phyloP scores from a whole-genome alignment of 2,329 filamentous ascomycete genomes.

The Camillea tinctor region DNA sequence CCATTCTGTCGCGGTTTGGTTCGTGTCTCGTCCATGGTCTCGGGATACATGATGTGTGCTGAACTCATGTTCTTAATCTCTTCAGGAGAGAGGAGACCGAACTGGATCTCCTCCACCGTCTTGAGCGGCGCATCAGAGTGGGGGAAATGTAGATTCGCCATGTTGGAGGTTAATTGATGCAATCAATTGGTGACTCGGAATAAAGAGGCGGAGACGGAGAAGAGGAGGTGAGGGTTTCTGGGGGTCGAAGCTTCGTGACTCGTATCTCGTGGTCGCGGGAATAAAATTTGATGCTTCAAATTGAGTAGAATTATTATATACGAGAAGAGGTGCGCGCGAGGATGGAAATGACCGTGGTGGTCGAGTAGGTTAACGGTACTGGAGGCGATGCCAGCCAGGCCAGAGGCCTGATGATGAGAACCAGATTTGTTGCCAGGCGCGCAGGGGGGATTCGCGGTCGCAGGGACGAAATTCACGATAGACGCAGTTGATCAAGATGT shows the following conservation, averaged over 20 bases:
- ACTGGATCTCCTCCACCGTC: slow-evolving; percentile 98
- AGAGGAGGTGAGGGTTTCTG: slow-evolving; percentile 13
- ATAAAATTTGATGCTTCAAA: slow-evolving; percentile 8
- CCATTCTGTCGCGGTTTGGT: slow-evolving; percentile 87
- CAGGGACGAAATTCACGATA: slow-evolving; percentile 35
- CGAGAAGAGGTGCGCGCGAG: slow-evolving; percentile 17
- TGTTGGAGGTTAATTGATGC: slow-evolving; percentile 48
- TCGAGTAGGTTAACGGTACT: slow-evolving; percentile 40
- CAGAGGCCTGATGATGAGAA: slow-evolving; percentile 35
- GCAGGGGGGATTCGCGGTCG: slow-evolving; percentile 19
- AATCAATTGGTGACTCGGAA: slow-evolving; percentile 6
- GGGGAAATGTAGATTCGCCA: slow-evolving; percentile 90
- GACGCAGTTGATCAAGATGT: slow-evolving; percentile 35
- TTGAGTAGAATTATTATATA: slow-evolving; percentile 22
- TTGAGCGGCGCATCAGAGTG: slow-evolving; percentile 95
- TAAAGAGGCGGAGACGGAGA: slow-evolving; percentile 10
- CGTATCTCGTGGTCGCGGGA: slow-evolving; percentile 9
- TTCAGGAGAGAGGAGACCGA: slow-evolving; percentile 93
- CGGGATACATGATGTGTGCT: slow-evolving; percentile 92
- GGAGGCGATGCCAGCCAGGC: slow-evolving; percentile 40
- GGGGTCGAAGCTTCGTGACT: slow-evolving; percentile 22
- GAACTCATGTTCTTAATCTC: slow-evolving; percentile 99
- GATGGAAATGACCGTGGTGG: slow-evolving; percentile 35
- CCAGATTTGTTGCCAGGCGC: slow-evolving; percentile 23
- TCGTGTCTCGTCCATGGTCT: slow-evolving; percentile 97